Evolutionary conservation across 495 filamentous ascomycete genomes (phyloP), one percentile per base, ranked within the genome.

Genomic region (Aspergillus homomorphus): DNA sequence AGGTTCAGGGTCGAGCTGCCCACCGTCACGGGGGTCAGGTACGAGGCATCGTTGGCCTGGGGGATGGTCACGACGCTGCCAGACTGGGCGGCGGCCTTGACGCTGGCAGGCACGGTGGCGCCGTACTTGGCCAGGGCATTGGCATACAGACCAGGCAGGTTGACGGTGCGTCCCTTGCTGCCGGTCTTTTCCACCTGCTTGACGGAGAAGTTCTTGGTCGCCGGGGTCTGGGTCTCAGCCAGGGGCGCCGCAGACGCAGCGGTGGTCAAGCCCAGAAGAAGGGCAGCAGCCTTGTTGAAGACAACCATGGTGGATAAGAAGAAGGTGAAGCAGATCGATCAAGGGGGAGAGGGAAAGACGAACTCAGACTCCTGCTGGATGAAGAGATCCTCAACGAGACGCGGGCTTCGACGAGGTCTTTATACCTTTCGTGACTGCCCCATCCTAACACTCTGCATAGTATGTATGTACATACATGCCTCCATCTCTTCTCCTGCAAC

Each of bases 21-120:
- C 58, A 91, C 76, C 3, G 70, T 77, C 53, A 91, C 87, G 16
- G 87, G 86, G 23, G 79, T 81, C 59, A 91, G 66, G 61, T 89
- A 92, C 68, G 88, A 82, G 30, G 66, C 59, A 62, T 91, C 89
- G 62, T 81, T 69, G 14, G 65, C 44, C 65, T 83, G 74, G 0
- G 89, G 88, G 4, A 67, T 78, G 19, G 84, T 78, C 49, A 69
- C 63, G 30, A 75, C 84, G 52, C 72, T 73, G 51, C 78, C 80
- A 28, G 74, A 77, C 45, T 74, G 69, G 38, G 71, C 76, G 48
- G 82, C 80, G 28, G 72, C 68, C 46, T 67, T 66, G 52, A 85
- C 64, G 52, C 69, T 49, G 22, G 53, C 48, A 1, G 82, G 81
- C 1, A 82, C 70, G 3, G 60, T 38, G 28, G 62, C 73, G 18